Conservation (phyloP, 257 asterid genomes). For the Jaltomata sinuosa region DNA sequence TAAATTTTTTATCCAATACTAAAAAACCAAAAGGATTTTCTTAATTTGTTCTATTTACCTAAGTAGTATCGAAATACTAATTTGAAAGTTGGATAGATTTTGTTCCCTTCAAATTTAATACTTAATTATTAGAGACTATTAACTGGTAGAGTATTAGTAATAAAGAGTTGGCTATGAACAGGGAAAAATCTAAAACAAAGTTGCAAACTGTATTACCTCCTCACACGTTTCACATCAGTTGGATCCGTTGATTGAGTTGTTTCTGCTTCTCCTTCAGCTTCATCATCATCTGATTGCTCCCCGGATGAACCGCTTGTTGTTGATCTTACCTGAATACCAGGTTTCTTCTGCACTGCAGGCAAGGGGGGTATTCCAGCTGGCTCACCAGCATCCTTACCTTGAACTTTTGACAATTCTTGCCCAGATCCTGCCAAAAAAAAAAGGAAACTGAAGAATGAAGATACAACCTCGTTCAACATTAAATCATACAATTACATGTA, state of each 20-base stretch:
- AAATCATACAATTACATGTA: not conserved
- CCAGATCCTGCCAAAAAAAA: conserved; percentile 25
- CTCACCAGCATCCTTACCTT: conserved; percentile 43
- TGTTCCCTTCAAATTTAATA: not conserved
- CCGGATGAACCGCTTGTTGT: conserved; percentile 87
- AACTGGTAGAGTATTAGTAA: not conserved
- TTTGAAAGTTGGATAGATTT: not conserved
- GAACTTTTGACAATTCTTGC: conserved; percentile 34
- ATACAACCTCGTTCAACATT: not conserved
- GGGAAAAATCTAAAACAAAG: not conserved
- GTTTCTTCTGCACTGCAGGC: conserved; percentile 48
- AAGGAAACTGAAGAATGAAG: not conserved
- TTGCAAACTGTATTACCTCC: conserved; percentile 49
- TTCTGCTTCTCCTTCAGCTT: conserved; percentile 77
- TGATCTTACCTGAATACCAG: conserved; percentile 56
- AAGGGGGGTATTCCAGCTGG: conserved; percentile 43
- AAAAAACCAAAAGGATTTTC: not conserved
- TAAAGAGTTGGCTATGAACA: not conserved
- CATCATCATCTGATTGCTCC: conserved; percentile 89
- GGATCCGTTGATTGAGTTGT: conserved; percentile 49
- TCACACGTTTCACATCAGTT: conserved; percentile 75
- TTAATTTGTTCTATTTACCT: not conserved
- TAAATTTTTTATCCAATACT: not conserved
- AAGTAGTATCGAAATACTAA: not conserved
- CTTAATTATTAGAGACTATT: not conserved